Conservation (phyloP, 805 yeast species). For the Candida jianshihensis region DNA sequence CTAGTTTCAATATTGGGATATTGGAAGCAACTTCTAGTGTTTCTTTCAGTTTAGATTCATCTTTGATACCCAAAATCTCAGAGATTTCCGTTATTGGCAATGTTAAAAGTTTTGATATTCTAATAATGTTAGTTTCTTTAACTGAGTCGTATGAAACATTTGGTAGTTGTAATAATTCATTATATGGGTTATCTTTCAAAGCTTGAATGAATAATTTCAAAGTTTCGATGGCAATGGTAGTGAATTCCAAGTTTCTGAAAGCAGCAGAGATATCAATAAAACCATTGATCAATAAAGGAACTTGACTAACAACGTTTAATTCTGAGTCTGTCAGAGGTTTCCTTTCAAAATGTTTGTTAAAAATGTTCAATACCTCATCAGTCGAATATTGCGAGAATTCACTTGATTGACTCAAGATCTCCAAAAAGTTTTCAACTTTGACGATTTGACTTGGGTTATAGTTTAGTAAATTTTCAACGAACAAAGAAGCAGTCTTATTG, state of each 20-base stretch:
- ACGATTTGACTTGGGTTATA: slow-evolving; percentile 60
- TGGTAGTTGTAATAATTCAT: slow-evolving; percentile 78
- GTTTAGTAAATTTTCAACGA: slow-evolving; percentile 67
- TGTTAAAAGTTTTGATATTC: slow-evolving; percentile 64
- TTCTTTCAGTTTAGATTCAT: slow-evolving; percentile 34
- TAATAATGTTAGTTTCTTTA: slow-evolving; percentile 36
- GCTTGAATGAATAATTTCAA: slow-evolving; percentile 74
- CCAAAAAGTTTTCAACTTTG: slow-evolving; percentile 48
- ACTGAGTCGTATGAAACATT: slow-evolving; percentile 48
- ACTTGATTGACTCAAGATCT: slow-evolving; percentile 54
- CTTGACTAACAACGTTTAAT: slow-evolving; percentile 50
- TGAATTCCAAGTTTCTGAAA: slow-evolving; percentile 67
- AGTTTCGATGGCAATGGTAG: slow-evolving; percentile 54
- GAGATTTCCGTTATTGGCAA: slow-evolving; percentile 48
- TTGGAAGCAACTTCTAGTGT: slow-evolving; percentile 51
- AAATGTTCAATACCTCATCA: slow-evolving; percentile 42
- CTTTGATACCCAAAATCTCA: slow-evolving; percentile 46
- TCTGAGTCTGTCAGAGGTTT: slow-evolving; percentile 30
- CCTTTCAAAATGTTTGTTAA: slow-evolving; percentile 56
- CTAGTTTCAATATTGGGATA: slow-evolving; percentile 62
- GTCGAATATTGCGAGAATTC: slow-evolving; percentile 50
- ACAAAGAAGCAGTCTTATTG: slow-evolving; percentile 73
- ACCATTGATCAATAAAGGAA: slow-evolving; percentile 63
- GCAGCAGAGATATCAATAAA: slow-evolving; percentile 75
- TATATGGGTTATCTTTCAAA: slow-evolving; percentile 44